phyloP scores from a whole-genome alignment of 192 early-diverging fungal genomes.

The Spizellomyces punctatus region DNA sequence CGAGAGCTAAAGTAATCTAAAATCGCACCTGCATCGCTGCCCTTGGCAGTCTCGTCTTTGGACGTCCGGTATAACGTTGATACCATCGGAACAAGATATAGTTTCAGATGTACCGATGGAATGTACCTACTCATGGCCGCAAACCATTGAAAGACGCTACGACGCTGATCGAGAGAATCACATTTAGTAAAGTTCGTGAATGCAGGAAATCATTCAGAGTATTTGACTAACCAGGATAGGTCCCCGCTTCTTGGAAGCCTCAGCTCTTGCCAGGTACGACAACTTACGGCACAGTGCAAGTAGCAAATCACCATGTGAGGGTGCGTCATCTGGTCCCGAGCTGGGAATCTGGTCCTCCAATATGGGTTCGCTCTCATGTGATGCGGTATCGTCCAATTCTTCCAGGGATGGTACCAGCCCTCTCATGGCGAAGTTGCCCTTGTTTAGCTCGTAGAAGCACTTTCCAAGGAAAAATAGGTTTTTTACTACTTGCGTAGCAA shows the following conservation, averaged over 20 bases:
- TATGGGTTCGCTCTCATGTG: no score
- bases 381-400: no score
- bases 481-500: slow-evolving; percentile 88
- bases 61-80: slow-evolving; percentile 80
- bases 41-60: slow-evolving; percentile 70
- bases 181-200: not conserved
- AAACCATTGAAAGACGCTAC: slow-evolving; percentile 88
- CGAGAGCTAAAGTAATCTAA: slow-evolving; percentile 1
- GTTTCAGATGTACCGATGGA: slow-evolving; percentile 50
- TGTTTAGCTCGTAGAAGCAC: slow-evolving; percentile 14
- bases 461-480: slow-evolving; percentile 92
- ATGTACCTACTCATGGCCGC: slow-evolving; percentile 81
- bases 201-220: not conserved
- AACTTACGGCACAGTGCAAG: slow-evolving; percentile 59
- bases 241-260: slow-evolving; percentile 47
- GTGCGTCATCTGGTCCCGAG: no score
- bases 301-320: no score
- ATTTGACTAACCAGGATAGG: slow-evolving; percentile 1
- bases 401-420: no score
- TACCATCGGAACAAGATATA: slow-evolving; percentile 73
- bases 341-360: no score
- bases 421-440: no score
- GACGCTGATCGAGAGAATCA: slow-evolving; percentile 40
- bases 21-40: slow-evolving; percentile 59
- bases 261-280: slow-evolving; percentile 67